These are phyloP conservation scores for Chaetomidium leptoderma DNA, from an alignment of 495 filamentous ascomycete species.

Conservation along the genomic window DNA sequence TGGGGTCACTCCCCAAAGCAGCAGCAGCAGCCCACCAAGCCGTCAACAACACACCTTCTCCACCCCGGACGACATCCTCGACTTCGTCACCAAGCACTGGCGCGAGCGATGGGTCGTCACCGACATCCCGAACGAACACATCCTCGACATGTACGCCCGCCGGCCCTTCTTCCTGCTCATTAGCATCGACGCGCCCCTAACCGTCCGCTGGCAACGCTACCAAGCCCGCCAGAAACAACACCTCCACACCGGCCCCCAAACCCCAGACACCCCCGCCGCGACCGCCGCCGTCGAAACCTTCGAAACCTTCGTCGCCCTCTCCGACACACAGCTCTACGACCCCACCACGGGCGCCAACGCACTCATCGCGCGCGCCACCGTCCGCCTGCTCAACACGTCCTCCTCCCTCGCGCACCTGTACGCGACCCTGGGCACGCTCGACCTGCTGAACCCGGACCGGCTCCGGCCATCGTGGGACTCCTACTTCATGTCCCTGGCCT, in stretches of 20 bases:
- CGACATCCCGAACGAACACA: slow-evolving; percentile 62
- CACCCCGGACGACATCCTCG: slow-evolving; percentile 59
- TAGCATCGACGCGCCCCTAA: slow-evolving; percentile 84
- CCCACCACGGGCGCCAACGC: slow-evolving; percentile 59
- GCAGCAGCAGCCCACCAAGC: slow-evolving; percentile 12
- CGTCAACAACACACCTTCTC: slow-evolving; percentile 47
- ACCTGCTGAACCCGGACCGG: slow-evolving; percentile 72
- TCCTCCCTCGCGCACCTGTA: slow-evolving; percentile 65
- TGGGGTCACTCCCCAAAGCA: background rate
- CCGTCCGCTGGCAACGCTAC: slow-evolving; percentile 72
- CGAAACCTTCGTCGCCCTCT: slow-evolving; percentile 70
- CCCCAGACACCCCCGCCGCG: slow-evolving; percentile 57
- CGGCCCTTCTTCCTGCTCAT: slow-evolving; percentile 92
- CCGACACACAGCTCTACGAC: slow-evolving; percentile 74
- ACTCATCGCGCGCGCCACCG: slow-evolving; percentile 71
- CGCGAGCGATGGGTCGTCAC: slow-evolving; percentile 76
- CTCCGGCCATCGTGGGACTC: slow-evolving; percentile 92
- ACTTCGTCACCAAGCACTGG: slow-evolving; percentile 85
- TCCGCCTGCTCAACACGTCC: slow-evolving; percentile 81
- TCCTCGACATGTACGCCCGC: slow-evolving; percentile 66
- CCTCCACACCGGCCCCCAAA: slow-evolving; percentile 52
- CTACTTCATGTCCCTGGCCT: slow-evolving; percentile 95
- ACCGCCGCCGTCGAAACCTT: slow-evolving; percentile 39
- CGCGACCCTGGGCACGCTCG: slow-evolving; percentile 59
- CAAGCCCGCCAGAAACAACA: slow-evolving; percentile 51